phyloP scores from a whole-genome alignment of 2,329 filamentous ascomycete species.

The Phialophora macrospora region DNA sequence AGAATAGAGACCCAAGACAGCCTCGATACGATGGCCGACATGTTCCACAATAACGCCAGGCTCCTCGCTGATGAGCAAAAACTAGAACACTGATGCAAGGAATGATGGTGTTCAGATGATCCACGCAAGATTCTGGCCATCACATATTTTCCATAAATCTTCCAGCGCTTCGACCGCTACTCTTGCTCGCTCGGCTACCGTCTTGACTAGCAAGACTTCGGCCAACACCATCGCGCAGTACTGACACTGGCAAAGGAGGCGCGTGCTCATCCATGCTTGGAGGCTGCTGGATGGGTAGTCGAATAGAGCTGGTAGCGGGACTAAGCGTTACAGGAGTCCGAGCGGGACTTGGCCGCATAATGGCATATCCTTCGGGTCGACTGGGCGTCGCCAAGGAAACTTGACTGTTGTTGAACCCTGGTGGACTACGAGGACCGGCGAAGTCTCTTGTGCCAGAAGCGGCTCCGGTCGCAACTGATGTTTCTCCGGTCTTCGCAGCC shows the following conservation, averaged over 20 bases:
- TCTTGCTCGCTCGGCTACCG: slow-evolving; percentile 46
- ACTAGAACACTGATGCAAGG: slow-evolving; percentile 7
- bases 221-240: slow-evolving; percentile 48
- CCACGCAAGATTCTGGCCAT: slow-evolving; percentile 4
- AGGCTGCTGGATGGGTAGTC: slow-evolving; percentile 35
- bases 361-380: slow-evolving; percentile 42
- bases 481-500: slow-evolving; percentile 17
- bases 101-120: background rate
- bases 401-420: slow-evolving; percentile 24
- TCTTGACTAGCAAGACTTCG: slow-evolving; percentile 50
- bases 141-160: slow-evolving; percentile 49
- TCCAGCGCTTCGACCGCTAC: slow-evolving; percentile 42
- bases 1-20: slow-evolving; percentile 5
- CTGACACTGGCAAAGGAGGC: slow-evolving; percentile 40
- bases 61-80: slow-evolving; percentile 19
- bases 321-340: slow-evolving; percentile 49
- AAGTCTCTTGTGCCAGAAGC: slow-evolving; percentile 29
- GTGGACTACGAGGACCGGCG: slow-evolving; percentile 13
- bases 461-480: slow-evolving; percentile 7
- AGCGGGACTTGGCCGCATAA: slow-evolving; percentile 51
- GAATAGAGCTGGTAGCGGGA: slow-evolving; percentile 41
- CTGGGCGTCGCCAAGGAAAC: slow-evolving; percentile 34
- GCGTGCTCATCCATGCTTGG: slow-evolving; percentile 36
- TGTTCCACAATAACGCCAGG: slow-evolving; percentile 10
- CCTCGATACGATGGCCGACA: background rate